A percentile compares a stretch with the other conserved stretches of the same genome.
Evolutionary conservation across 176 grass and related monocot genomes (phyloP).

Genomic region (Neostapfia colusana): DNA sequence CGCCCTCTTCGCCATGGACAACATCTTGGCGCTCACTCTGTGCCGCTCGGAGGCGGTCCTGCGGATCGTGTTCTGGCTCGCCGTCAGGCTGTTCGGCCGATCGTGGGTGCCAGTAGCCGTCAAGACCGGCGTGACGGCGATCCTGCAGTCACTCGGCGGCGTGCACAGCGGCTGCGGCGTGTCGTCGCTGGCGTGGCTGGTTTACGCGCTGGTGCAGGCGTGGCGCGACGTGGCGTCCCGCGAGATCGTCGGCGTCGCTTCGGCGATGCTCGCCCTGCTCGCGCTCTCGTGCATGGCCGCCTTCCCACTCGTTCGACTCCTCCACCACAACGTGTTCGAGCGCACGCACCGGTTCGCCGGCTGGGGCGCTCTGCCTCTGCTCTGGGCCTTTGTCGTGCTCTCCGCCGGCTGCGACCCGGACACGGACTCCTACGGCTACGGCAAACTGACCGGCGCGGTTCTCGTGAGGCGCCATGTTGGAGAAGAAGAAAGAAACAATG

Average conservation of each 20-base stretch:
- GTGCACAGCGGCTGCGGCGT: constrained; percentile 72
- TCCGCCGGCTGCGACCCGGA: constrained; percentile 44
- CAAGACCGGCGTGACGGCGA: constrained; percentile 54
- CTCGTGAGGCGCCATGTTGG: constrained; percentile 39
- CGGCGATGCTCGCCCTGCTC: constrained; percentile 52
- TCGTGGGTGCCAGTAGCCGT: constrained; percentile 45
- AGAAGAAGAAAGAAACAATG: no score
- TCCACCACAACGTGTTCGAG: constrained; percentile 86
- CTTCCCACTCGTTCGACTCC: constrained; percentile 75
- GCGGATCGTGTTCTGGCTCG: constrained; percentile 59
- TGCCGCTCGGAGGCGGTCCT: constrained; percentile 71
- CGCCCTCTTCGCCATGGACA: constrained; percentile 59
- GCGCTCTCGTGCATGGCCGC: constrained; percentile 55
- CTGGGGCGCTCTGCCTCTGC: constrained; percentile 57
- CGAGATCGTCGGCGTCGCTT: constrained; percentile 49
- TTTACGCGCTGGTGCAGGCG: constrained; percentile 46
- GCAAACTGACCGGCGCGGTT: constrained; percentile 10
- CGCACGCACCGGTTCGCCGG: constrained; percentile 75
- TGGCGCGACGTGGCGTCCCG: constrained; percentile 21
- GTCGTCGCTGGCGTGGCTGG: constrained; percentile 65
- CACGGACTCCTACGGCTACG: constrained; percentile 47
- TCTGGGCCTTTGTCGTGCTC: constrained; percentile 67
- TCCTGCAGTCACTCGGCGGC: constrained; percentile 70
- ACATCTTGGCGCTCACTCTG: constrained; percentile 71
- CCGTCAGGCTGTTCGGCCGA: constrained; percentile 47